phyloP scores from a whole-genome alignment of 495 filamentous ascomycete genomes.

The Tuber magnatum region DNA sequence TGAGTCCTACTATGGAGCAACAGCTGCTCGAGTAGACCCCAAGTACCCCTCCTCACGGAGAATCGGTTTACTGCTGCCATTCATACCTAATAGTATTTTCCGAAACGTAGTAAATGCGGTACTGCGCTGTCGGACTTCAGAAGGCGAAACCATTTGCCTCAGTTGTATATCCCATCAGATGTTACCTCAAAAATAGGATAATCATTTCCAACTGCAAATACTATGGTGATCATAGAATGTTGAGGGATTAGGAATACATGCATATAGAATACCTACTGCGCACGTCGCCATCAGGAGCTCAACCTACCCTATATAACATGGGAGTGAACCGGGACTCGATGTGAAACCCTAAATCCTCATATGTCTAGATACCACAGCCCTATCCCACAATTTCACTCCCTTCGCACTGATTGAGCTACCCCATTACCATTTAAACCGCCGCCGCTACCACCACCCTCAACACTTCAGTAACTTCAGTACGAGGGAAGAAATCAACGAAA shows the following conservation, averaged over 20 bases:
- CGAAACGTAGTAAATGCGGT: neutral
- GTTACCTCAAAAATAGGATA: neutral
- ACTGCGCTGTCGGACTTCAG: neutral
- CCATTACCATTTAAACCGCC: no score
- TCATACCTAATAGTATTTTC: neutral
- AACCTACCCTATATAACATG: neutral
- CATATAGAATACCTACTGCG: neutral
- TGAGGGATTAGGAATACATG: neutral
- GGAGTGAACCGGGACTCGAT: neutral
- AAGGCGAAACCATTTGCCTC: neutral
- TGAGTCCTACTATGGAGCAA: neutral
- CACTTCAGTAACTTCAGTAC: neutral
- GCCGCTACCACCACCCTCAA: neutral
- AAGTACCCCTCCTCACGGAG: neutral
- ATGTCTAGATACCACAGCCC: neutral
- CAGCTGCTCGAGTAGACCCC: neutral
- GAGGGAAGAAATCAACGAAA: neutral
- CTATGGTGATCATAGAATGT: neutral
- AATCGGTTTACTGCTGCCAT: neutral
- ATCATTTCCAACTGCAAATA: neutral
- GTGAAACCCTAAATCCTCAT: neutral
- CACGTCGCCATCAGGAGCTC: neutral
- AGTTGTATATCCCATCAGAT: neutral
- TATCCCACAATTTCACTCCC: neutral
- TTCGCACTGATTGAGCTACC: neutral